Conservation (phyloP, 208 protist species). For the Acanthamoeba lenticulata region DNA sequence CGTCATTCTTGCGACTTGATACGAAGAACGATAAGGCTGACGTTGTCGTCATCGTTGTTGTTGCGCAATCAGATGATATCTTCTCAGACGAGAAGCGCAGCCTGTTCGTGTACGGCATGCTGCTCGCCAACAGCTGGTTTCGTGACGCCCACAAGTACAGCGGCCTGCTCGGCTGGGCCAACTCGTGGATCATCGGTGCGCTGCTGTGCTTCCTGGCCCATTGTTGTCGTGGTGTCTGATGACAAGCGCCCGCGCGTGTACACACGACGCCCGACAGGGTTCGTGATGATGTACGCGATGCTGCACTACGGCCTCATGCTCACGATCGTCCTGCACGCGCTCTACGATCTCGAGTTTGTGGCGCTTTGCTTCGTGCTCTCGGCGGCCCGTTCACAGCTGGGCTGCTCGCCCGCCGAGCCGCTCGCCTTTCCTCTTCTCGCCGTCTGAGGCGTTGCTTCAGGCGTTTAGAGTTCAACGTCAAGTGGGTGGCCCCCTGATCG, state of each 20-base stretch:
- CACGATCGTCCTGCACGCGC: conserved; percentile 12
- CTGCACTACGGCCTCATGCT: conserved; percentile 52
- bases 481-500: no score
- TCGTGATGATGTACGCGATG: conserved; percentile 52
- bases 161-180: not conserved
- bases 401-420: not conserved
- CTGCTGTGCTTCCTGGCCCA: not conserved
- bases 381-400: not conserved
- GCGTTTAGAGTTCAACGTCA: no score
- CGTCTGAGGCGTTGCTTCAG: no score
- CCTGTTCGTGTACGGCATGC: conserved; percentile 49
- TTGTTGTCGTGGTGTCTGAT: no score
- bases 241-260: no score
- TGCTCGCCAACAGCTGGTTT: conserved; percentile 44
- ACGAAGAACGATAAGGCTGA: no score
- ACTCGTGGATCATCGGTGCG: conserved; percentile 43
- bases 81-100: not conserved
- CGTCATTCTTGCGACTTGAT: no score
- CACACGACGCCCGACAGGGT: not conserved
- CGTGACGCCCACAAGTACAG: conserved; percentile 43
- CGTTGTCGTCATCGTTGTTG: not conserved
- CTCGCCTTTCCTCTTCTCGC: no score
- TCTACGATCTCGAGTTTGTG: conserved; percentile 58
- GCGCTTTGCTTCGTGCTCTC: not conserved
- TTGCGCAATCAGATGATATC: not conserved